Base-by-base conservation (phyloP, 192 early-diverging fungal genomes). In the Coemansia furcata region DNA sequence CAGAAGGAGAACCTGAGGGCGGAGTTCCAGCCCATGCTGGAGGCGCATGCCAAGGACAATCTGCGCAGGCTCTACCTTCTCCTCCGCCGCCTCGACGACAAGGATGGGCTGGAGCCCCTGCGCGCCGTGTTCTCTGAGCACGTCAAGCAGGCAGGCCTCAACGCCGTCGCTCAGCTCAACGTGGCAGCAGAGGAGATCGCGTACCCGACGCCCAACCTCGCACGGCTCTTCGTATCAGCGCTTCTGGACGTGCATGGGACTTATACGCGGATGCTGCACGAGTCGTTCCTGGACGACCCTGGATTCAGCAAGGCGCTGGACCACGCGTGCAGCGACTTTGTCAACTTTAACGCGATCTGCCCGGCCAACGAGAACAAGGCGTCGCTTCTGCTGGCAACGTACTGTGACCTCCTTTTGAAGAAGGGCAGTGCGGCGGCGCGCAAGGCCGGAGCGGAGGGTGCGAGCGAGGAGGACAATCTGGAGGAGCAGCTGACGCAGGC, bases 321-420 rank as follows among this genome's bases (percentile, higher is more conserved):
- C 84, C 93, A 92, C 64, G 97, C 95, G 4, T 98, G 94, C 84
- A 86, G 91, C 59, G 92, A 93, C 70, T 96, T 96, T 74, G 89
- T 99, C 33, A 99, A 99, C 80, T 84, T 88, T 17, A 98, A 97
- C 82, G 85, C 83, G 30, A 87, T 96, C 26, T 95, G 94, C 79
- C 87, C 86, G 60, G 60, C 84, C 3, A 66, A 74, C 81, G 74
- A 89, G 65, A 72, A 69, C 59, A 91, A 92, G 73, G 91, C 92
- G 19, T 92, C 97, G 3, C 93, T 96, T 78, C 82, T 95, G 58
- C 74, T 99, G 58, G 96, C 97, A 0, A 89, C 89, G 54, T 96
- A 91, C 80, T 93, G 92, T 66, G 97, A 99, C 82, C 80, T 89
- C 40, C 70, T 99, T 67, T 82, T 99, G 29, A 86, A 89, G 49